Evolutionary conservation across 371 early-diverging fungal genomes (phyloP).

Genomic region (Circinella minor): DNA sequence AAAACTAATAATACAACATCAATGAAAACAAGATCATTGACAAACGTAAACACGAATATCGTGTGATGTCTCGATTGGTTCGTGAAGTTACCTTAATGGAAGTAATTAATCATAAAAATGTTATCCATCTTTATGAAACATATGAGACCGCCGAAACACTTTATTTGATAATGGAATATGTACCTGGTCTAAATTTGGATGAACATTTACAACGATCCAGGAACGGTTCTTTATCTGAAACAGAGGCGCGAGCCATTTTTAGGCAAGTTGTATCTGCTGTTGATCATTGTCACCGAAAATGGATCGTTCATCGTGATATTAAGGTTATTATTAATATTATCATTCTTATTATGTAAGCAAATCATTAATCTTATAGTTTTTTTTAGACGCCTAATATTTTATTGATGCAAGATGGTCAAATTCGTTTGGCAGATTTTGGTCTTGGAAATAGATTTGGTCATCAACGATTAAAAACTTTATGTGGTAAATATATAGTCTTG

Average conservation of each 20-base stretch:
- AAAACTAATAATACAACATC: too few relatives aligned
- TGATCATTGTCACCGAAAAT: slow-evolving; percentile 75
- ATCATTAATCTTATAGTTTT: background rate
- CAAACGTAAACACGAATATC: slow-evolving; percentile 79
- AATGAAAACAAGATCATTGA: slow-evolving; percentile 65
- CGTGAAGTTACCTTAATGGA: slow-evolving; percentile 92
- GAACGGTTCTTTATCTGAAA: slow-evolving; percentile 50
- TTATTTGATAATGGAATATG: slow-evolving; percentile 74
- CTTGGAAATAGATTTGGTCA: slow-evolving; percentile 74
- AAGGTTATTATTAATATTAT: slow-evolving; percentile 51
- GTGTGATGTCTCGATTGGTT: slow-evolving; percentile 77
- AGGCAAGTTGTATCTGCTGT: slow-evolving; percentile 73
- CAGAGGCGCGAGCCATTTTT: slow-evolving; percentile 67
- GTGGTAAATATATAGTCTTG: slow-evolving; percentile 50
- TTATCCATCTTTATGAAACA: slow-evolving; percentile 90
- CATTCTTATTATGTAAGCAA: background rate
- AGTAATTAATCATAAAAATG: slow-evolving; percentile 80
- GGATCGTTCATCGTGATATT: slow-evolving; percentile 81
- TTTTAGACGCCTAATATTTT: slow-evolving; percentile 60
- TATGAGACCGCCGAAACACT: slow-evolving; percentile 85
- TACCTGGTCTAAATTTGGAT: slow-evolving; percentile 62
- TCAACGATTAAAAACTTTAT: slow-evolving; percentile 75
- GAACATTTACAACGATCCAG: slow-evolving; percentile 61
- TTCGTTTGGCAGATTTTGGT: slow-evolving; percentile 83
- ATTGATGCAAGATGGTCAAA: slow-evolving; percentile 48